phyloP scores from a whole-genome alignment of 2,329 filamentous ascomycete species.

The Sporothrix pseudoabietina region DNA sequence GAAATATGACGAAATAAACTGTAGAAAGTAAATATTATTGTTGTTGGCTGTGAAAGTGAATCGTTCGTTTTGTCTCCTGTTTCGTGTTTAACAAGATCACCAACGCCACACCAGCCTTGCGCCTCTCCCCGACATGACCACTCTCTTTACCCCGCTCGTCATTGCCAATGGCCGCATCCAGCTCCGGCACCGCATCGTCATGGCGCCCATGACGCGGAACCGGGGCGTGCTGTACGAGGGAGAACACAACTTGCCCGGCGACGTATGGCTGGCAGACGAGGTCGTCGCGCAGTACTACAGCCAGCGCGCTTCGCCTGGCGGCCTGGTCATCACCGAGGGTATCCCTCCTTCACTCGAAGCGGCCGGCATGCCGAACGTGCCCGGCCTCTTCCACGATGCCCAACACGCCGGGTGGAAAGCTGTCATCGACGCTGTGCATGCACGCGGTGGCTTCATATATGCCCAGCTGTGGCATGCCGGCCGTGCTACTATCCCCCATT shows the following conservation, averaged over 20 bases:
- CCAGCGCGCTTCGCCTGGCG: constrained; percentile 27
- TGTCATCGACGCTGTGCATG: constrained; percentile 29
- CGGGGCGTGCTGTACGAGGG: constrained; percentile 21
- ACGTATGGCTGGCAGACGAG: constrained; percentile 25
- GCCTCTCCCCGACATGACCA: not conserved
- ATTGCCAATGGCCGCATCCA: constrained; percentile 32
- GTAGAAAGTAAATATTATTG: not conserved
- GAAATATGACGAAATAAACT: not conserved
- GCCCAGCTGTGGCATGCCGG: constrained; percentile 55
- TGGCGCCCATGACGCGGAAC: constrained; percentile 36
- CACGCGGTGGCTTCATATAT: constrained; percentile 23
- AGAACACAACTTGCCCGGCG: not conserved
- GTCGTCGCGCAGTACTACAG: constrained; percentile 24
- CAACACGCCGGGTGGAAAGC: constrained; percentile 26
- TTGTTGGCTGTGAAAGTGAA: not conserved
- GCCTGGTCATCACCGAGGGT: constrained; percentile 30
- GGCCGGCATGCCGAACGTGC: constrained; percentile 22
- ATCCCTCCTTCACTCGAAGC: constrained; percentile 22
- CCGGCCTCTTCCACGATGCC: constrained; percentile 22
- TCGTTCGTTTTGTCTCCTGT: not conserved
- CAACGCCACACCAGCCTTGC: not conserved
- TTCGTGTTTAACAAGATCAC: too few species aligned
- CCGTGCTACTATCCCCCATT: constrained; percentile 34
- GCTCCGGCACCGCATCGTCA: constrained; percentile 54
- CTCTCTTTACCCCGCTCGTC: constrained; percentile 17